Evolutionary conservation across 1,284 basidiomycete species (phyloP).

Genomic region (Xanthoconium separans): DNA sequence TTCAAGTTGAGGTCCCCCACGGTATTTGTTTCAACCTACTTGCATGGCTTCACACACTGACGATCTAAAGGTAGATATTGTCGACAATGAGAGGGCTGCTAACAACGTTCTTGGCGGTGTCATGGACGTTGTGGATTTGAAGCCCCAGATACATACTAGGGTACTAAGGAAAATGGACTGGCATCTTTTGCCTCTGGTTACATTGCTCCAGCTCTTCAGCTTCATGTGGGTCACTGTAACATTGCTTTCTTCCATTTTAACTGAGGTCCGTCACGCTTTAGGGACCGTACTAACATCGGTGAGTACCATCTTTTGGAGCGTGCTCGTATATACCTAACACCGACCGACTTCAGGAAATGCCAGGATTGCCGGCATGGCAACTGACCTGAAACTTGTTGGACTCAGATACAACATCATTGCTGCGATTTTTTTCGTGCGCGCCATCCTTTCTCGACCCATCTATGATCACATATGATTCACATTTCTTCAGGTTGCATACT

Average conservation of each 20-base stretch:
- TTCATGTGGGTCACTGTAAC: slow-evolving; percentile 41
- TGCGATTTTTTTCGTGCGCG: slow-evolving; percentile 47
- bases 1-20: too few relatives aligned
- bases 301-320: neutral
- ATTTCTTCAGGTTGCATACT: slow-evolving; percentile 39
- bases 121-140: neutral
- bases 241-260: neutral
- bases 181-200: slow-evolving; percentile 47
- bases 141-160: slow-evolving; percentile 14
- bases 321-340: neutral
- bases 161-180: slow-evolving; percentile 47
- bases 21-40: neutral
- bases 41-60: slow-evolving; percentile 1
- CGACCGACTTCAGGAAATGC: slow-evolving; percentile 22
- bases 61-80: neutral
- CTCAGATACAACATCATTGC: slow-evolving; percentile 43
- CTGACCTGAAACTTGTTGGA: slow-evolving; percentile 39
- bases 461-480: neutral
- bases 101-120: neutral
- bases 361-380: slow-evolving; percentile 41
- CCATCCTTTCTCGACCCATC: neutral
- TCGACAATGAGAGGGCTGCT: neutral
- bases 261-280: slow-evolving; percentile 1
- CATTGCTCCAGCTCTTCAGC: slow-evolving; percentile 54
- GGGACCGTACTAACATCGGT: slow-evolving; percentile 37